These are phyloP conservation scores for Skeletonema menzelii DNA, from an alignment of 108 stramenopile genomes.

Conservation along the genomic window DNA sequence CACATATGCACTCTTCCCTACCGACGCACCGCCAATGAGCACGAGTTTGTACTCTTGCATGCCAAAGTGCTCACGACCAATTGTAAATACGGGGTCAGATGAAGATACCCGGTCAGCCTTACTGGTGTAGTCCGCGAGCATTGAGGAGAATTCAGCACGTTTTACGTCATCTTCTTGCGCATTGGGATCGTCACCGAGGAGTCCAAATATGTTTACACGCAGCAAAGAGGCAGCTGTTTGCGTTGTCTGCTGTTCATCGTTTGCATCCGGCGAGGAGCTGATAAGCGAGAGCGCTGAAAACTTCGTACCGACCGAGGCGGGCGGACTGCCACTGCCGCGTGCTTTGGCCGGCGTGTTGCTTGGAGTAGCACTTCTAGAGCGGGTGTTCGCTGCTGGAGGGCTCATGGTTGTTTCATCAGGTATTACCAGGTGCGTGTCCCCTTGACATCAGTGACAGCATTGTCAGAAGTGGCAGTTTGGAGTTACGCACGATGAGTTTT, in stretches of 20 bases:
- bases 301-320: neutral
- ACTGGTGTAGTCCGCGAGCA: neutral
- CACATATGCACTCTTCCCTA: constrained; percentile 92
- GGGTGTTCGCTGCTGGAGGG: neutral
- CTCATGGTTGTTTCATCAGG: neutral
- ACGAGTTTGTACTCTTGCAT: constrained; percentile 82
- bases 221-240: neutral
- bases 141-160: neutral
- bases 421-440: no score
- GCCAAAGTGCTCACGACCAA: neutral
- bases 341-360: neutral
- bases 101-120: neutral
- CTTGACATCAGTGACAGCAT: no score
- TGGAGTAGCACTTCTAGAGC: neutral
- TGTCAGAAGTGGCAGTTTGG: neutral
- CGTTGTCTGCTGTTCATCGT: neutral
- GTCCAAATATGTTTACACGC: neutral
- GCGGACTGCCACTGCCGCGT: neutral
- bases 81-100: neutral
- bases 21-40: constrained; percentile 85
- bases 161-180: neutral
- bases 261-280: neutral
- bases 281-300: neutral
- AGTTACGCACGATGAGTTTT: no score
- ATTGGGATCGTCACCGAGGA: neutral